These are phyloP conservation scores for Ophiosphaerella narmari DNA, from an alignment of 2,329 filamentous ascomycete genomes.

Conservation along the genomic window DNA sequence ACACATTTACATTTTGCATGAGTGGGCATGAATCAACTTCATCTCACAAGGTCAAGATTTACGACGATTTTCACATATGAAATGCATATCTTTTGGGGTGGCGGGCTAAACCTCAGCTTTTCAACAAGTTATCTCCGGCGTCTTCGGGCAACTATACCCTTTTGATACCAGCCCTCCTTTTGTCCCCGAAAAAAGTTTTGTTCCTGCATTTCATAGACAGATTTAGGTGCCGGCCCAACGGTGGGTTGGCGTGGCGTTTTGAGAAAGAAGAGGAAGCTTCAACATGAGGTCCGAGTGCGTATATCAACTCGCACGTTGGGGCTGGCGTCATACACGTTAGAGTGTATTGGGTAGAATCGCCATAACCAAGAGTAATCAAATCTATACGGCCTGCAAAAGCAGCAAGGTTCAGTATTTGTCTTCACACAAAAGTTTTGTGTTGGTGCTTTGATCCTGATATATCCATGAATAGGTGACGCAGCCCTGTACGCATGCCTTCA, in stretches of 20 bases:
- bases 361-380: too few species aligned
- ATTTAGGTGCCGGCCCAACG: constrained; percentile 17
- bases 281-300: constrained; percentile 33
- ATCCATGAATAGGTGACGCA: too few species aligned
- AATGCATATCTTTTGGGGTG: constrained; percentile 43
- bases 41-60: constrained; percentile 38
- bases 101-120: constrained; percentile 41
- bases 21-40: constrained; percentile 48
- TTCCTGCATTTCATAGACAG: constrained; percentile 29
- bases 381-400: too few species aligned
- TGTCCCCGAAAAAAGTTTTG: constrained; percentile 35
- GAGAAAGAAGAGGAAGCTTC: constrained; percentile 14
- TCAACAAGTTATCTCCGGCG: constrained; percentile 48
- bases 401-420: too few species aligned
- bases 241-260: constrained; percentile 25
- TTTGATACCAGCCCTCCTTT: constrained; percentile 35
- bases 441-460: too few species aligned
- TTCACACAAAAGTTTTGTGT: too few species aligned
- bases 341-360: too few species aligned
- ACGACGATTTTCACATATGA: constrained; percentile 35
- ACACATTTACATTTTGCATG: constrained; percentile 33
- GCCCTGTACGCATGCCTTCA: too few species aligned
- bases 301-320: constrained; percentile 32
- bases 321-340: constrained; percentile 5
- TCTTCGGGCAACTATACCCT: constrained; percentile 41